These are phyloP conservation scores for Fallopia convolvulus DNA, from an alignment of 148 eudicot species.

Conservation along the genomic window DNA sequence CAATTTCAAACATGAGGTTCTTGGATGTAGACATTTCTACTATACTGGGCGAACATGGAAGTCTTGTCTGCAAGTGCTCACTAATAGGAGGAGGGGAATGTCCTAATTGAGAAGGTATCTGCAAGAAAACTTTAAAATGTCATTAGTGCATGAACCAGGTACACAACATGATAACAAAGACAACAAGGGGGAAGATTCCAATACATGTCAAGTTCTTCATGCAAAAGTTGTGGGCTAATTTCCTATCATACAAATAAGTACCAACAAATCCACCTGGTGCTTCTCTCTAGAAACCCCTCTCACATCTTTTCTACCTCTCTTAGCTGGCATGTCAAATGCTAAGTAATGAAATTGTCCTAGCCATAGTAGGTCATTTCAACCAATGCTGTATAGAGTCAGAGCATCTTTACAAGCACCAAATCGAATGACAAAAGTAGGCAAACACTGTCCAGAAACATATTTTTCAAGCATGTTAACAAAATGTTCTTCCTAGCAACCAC, in stretches of 20 bases:
- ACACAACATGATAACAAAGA: neutral
- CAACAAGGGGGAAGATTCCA: neutral
- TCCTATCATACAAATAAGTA: neutral
- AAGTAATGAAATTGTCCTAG: neutral
- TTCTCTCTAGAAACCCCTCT: neutral
- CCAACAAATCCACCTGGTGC: neutral
- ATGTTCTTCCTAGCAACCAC: neutral
- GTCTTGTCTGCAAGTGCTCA: conserved; percentile 18
- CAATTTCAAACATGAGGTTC: conserved; percentile 59
- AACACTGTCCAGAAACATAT: neutral
- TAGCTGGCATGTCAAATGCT: neutral
- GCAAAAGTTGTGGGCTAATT: neutral
- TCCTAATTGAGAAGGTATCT: conserved; percentile 35
- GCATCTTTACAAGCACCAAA: neutral
- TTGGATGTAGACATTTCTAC: conserved; percentile 25
- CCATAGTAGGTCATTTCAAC: neutral
- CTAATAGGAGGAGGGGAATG: conserved; percentile 21
- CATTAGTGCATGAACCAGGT: neutral
- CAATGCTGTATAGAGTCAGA: neutral
- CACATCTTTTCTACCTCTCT: neutral
- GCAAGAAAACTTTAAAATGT: conserved; percentile 15
- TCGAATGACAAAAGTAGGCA: neutral
- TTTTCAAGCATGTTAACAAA: neutral
- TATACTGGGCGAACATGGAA: conserved; percentile 15
- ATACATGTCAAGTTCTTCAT: neutral